Conservation (phyloP, 2,329 filamentous ascomycete genomes). For the Corniculantispora saksenae region DNA sequence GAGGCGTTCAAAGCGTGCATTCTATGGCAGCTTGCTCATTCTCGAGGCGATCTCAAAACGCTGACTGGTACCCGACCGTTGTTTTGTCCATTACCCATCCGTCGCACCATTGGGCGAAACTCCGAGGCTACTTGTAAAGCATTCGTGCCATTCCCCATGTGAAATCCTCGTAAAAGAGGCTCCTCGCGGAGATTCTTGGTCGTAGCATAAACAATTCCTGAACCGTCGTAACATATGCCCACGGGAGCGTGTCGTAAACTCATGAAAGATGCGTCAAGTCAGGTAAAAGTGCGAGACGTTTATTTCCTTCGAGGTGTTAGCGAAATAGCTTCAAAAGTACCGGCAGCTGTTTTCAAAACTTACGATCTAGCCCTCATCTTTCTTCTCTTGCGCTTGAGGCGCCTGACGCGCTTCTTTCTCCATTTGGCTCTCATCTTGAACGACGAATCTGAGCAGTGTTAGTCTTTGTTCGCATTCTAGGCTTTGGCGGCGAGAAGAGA, state of each 20-base stretch:
- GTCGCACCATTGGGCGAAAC: slow-evolving; percentile 19
- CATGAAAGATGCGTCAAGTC: slow-evolving; percentile 50
- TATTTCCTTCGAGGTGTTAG: slow-evolving; percentile 61
- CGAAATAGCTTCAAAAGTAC: slow-evolving; percentile 17
- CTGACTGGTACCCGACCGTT: slow-evolving; percentile 20
- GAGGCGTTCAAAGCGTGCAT: slow-evolving; percentile 14
- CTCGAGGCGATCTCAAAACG: slow-evolving; percentile 18
- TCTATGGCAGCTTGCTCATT: slow-evolving; percentile 19
- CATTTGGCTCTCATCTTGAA: slow-evolving; percentile 91
- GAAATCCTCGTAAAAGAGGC: slow-evolving; percentile 3
- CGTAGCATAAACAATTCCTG: slow-evolving; percentile 15
- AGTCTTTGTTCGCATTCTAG: slow-evolving; percentile 17
- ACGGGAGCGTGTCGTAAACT: slow-evolving; percentile 36
- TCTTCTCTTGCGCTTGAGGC: slow-evolving; percentile 99
- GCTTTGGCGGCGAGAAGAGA: not conserved
- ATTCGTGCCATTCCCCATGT: slow-evolving; percentile 8
- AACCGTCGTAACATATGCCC: slow-evolving; percentile 16
- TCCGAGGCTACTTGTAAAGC: slow-evolving; percentile 17
- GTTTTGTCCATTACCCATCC: slow-evolving; percentile 21
- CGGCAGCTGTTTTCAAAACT: slow-evolving; percentile 42
- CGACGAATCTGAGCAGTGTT: slow-evolving; percentile 34
- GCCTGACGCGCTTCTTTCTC: slow-evolving; percentile 99
- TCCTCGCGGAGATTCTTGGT: slow-evolving; percentile 14
- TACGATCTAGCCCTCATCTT: slow-evolving; percentile 98
- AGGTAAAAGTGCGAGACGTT: slow-evolving; percentile 63